Evolutionary conservation across 805 yeast species (phyloP), one percentile per base, ranked within the genome.

Genomic region (Wickerhamomyces subpelliculosus): DNA sequence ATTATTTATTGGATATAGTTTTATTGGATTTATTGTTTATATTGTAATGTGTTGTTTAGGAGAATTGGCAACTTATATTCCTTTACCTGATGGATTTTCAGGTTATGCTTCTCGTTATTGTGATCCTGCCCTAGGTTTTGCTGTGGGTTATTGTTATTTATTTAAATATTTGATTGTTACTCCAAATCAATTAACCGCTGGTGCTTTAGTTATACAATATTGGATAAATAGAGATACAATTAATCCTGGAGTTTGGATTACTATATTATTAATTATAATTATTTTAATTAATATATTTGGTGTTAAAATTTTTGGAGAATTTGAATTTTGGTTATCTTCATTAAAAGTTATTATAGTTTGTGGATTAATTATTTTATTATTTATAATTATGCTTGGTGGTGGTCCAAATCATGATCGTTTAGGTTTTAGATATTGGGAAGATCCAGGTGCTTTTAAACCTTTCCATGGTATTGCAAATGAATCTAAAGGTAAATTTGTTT

Each of bases 341-440:
- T 51, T 72, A 32, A 73, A 73, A 49, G 70, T 75, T 17, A 70
- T 50, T 67, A 81, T 78, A 78, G 64, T 49, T 6, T 22, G 45
- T 78, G 30, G 88, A 83, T n/a, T 84, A 34, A 81, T 84, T 41
- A 43, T 84, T 13, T 57, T 81, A 37, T 64, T 82, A 37, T 69
- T 82, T 46, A 62, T 79, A 41, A 72, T 84, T 43, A 80, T 82
- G 62, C 64, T 78, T 40, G 95, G 95, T 42, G 95, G 93, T 38
- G 84, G 79, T 22, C 89, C 90, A 45, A 68, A 69, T 31, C 80
- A 79, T 50, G 87, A 82, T 49, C 70, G 90, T 58, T 60, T 74
- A 25, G 90, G 89, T 2, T 83, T 80, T 63, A 69, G 84, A 51
- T 82, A 67, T 55, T 82, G 86, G 85, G 57, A 67, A 31, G 53